Base-by-base conservation (phyloP, 805 yeast species). In the Metschnikowia sp. region DNA sequence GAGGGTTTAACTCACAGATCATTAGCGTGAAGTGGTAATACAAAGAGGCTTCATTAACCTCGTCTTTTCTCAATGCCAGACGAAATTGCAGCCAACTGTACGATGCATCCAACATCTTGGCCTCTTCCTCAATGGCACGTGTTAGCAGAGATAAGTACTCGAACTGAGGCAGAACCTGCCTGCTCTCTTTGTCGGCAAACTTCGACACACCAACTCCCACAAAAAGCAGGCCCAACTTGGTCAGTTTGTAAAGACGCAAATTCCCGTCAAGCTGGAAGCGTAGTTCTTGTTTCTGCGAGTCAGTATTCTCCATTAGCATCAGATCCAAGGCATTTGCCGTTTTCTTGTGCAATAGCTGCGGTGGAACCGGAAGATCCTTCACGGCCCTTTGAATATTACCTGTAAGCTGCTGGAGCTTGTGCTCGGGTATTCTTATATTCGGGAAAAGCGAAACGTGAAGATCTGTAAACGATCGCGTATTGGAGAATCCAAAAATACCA, bases 371-470 rank as follows among this genome's bases (percentile, higher is more conserved):
- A 4, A 49, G n/a, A 8, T 11, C 12, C 32, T 26, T 42, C 18
- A 42, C 37, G 7, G 49, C 47, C 18, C 55, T 39, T 28, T 32
- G 39, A 9, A 49, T 3, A 30, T 42, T 46, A 10, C 26, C 32
- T 7, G 18, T 13, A 15, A 48, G 18, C 32, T 36, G 45, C 13
- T 15, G 34, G 22, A 41, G 13, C 19, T 39, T 35, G 22, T 44
- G 39, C 6, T 12, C 9, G 11, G 44, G 51, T 18, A 19, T 39
- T 19, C 12, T 33, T 32, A 36, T 34, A 18, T 61, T 61, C 15
- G 60, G 55, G 32, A 45, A 51, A 8, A 60, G 22, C 6, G 57
- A 49, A 15, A 60, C 47, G 35, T 61, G 64, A 28, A 53, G 52
- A 8, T 48, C 47, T 19, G 51, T 41, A 28, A 51, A 26, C 28